Base-by-base conservation (phyloP, 176 grass and related monocot species). In the Oropetium thomaeum region DNA sequence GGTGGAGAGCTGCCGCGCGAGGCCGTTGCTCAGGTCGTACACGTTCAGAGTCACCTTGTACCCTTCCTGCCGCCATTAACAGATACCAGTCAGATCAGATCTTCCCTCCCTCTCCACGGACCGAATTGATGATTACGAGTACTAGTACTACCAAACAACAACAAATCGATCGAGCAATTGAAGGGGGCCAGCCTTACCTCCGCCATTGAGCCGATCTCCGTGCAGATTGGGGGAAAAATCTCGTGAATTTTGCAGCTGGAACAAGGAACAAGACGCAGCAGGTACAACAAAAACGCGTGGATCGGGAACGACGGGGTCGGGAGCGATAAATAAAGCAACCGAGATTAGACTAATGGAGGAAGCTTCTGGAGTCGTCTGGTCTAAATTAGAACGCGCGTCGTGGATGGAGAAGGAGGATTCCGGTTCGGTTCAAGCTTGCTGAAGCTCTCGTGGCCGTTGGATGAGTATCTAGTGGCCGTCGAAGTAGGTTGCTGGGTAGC, bases 21-120 rank as follows among this genome's bases (percentile, higher is more conserved):
- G 93, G 72, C 90, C 93, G 29, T 93, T 89, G 88, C 93, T 97
- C 2, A 97, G 90, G 80, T 97, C 93, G 58, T 97, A 97, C 13
- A 93, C 89, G 82, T 97, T 88, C 20, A 97, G 85, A 28, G 33
- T 64, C 25, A 97, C 93, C 82, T 90, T 91, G 90, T 80, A 80
- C 31, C 90, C 93, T 5, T 93, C 90, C 93, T 97, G 86, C 81
- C 34, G 42, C 53, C 85, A 76, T 75, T 44, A 13, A 70, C n/a
- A 33, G 1, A 47, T 11, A 15, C 16, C 27, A 34, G 30, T 81
- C 59, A 82, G 85, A 82, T 66, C 8, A 55, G 52, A 55, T 55
- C 52, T 42, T 7, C 7, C 41, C 71, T 20, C 25, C 2, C 12
- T 52, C 34, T 20, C 25, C 26, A 19, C 41, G 15, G 39, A 28